Percentiles rank a stretch among this genome's conserved stretches.
Conservation (phyloP, 345 rosid species). For the Mallotus nudiflorus region DNA sequence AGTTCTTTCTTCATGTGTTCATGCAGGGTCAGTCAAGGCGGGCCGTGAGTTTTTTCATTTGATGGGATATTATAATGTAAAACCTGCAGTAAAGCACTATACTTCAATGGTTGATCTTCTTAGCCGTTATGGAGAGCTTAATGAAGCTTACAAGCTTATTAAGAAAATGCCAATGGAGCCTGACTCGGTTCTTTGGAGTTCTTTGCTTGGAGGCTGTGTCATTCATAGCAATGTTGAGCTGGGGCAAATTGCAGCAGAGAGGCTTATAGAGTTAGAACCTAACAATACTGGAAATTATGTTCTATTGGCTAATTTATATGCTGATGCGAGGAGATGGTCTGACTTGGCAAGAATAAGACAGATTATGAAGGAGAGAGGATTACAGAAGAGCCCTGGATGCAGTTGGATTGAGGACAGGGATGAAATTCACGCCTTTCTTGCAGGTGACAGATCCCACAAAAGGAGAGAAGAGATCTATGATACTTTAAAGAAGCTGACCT, state of each 20-base stretch:
- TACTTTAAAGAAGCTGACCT: conserved; percentile 43
- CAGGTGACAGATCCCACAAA: conserved; percentile 20
- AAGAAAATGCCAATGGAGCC: conserved; percentile 24
- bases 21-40: conserved; percentile 21
- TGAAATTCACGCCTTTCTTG: conserved; percentile 23
- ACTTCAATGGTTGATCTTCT: conserved; percentile 31
- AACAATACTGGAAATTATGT: conserved; percentile 23
- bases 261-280: conserved; percentile 28
- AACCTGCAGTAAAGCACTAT: conserved; percentile 28
- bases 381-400: conserved; percentile 32
- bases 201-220: conserved; percentile 32
- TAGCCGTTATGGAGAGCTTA: conserved; percentile 25
- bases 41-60: conserved; percentile 18
- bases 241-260: conserved; percentile 25
- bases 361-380: conserved; percentile 19
- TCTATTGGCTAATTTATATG: conserved; percentile 26
- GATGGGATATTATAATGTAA: conserved; percentile 15
- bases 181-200: conserved; percentile 32
- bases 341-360: conserved; percentile 21
- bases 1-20: conserved; percentile 28
- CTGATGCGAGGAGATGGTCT: conserved; percentile 21
- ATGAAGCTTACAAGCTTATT: conserved; percentile 21
- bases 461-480: conserved; percentile 21
- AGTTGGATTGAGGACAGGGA: conserved; percentile 30
- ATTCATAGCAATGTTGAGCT: conserved; percentile 18